phyloP scores from a whole-genome alignment of 352 stramenopile genomes.

The Phytophthora macrochlamydospora region DNA sequence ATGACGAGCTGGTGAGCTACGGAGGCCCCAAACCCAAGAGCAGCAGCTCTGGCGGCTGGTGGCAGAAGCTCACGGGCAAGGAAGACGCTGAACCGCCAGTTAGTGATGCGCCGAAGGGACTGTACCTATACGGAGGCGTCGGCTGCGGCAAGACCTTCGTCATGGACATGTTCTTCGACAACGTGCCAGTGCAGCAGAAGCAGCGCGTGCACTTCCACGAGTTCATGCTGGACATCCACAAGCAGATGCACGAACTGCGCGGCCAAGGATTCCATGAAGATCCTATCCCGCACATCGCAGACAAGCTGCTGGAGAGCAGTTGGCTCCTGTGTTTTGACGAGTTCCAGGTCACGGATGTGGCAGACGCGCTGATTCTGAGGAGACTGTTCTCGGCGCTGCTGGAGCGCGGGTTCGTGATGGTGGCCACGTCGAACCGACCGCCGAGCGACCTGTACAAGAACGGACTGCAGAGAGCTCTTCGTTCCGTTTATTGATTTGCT shows the following conservation, averaged over 20 bases:
- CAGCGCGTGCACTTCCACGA: constrained; percentile 97
- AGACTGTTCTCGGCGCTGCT: constrained; percentile 94
- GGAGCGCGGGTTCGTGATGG: constrained; percentile 91
- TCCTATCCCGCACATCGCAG: constrained; percentile 84
- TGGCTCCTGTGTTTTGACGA: constrained; percentile 98
- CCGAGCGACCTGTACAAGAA: constrained; percentile 96
- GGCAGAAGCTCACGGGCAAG: constrained; percentile 54
- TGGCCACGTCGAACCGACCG: constrained; percentile 96
- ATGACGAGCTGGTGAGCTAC: constrained; percentile 58
- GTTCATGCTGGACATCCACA: constrained; percentile 98
- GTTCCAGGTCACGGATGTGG: constrained; percentile 98
- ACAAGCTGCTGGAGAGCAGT: constrained; percentile 84
- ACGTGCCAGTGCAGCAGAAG: constrained; percentile 77
- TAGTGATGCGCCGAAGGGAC: constrained; percentile 78
- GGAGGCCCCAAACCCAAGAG: constrained; percentile 37
- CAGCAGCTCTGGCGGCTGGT: constrained; percentile 38
- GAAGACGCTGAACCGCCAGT: constrained; percentile 9
- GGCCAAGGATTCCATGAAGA: constrained; percentile 82
- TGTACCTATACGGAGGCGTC: constrained; percentile 97
- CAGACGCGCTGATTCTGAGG: constrained; percentile 95
- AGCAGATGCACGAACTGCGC: constrained; percentile 94
- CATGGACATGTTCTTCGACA: constrained; percentile 97
- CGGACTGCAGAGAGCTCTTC: constrained; percentile 96
- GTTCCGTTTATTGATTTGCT: constrained; percentile 96
- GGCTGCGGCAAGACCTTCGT: constrained; percentile 97